Evolutionary conservation across 768 basidiomycete genomes (phyloP), one percentile per base, ranked within the genome.

Genomic region (Mrakia gelida): DNA sequence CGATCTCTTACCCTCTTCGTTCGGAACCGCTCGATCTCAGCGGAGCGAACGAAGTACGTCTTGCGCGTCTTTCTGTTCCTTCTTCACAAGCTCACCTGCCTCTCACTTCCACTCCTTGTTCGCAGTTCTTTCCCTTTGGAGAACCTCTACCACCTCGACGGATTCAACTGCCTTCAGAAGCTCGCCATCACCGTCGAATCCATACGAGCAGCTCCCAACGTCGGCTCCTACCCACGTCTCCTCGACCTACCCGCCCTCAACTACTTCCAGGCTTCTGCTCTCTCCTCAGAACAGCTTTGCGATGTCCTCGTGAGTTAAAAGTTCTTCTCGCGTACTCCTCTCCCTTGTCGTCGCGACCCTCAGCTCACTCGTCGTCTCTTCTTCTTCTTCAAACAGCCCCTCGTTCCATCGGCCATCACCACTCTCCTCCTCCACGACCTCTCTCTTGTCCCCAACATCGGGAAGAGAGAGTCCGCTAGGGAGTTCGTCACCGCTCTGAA

Each of bases 351-450:
- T 13, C 32, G 71, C 7, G 10, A 6, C 71, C 4, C 5, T 21
- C 2, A 30, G 5, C 45, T 49, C 62, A 32, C 43, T 26, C 32
- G 23, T 11, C 61, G 45, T 32, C 43, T 52, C 30, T 49, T 43
- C 28, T 63, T 34, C 18, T 30, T 34, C 8, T 1, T 23, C 32
- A 15, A 8, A 45, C 63, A 67, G 30, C 52, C 75, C 38, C 68
- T 70, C 15, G 26, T 76, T 4, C 75, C 75, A 8, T 52, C 75
- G 0, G 41, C 34, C 32, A 76, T 76, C 54, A 15, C 32, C 23
- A 30, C 52, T 28, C 75, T 76, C 38, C 54, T 68, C 34, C 32
- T 76, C 11, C 67, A 70, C 68, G 67, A 70, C 34, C 67, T 68
- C 2, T 28, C 54, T 13, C 65, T 76, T 38, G 67, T 70, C 6